These are phyloP conservation scores for Colletotrichum karsti DNA, from an alignment of 2,329 filamentous ascomycete species.

Conservation along the genomic window DNA sequence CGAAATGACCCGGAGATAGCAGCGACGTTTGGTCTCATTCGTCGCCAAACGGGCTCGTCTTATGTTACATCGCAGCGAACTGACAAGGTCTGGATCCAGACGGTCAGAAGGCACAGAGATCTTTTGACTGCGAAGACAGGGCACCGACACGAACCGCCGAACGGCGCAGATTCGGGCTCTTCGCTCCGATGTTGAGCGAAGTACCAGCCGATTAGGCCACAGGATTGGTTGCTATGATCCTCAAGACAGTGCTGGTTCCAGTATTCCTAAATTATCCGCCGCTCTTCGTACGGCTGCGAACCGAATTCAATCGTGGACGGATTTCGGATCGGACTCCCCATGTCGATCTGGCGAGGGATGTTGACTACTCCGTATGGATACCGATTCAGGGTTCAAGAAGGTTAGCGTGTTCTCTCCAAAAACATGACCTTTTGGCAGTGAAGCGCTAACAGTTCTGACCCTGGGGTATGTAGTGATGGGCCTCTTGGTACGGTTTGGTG, in stretches of 20 bases:
- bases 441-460: too few relatives aligned
- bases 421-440: too few relatives aligned
- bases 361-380: too few relatives aligned
- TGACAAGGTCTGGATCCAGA: not conserved
- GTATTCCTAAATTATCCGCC: not conserved
- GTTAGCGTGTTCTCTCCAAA: too few relatives aligned
- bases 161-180: not conserved
- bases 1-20: slow-evolving; percentile 2
- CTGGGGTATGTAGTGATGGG: too few relatives aligned
- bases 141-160: not conserved
- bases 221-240: not conserved
- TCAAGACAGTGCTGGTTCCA: too few relatives aligned
- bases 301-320: not conserved
- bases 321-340: slow-evolving; percentile 9
- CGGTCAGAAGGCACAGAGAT: not conserved
- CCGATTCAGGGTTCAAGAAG: too few relatives aligned
- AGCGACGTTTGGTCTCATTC: not conserved
- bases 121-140: not conserved
- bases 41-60: not conserved
- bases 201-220: not conserved
- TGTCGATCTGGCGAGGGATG: not conserved
- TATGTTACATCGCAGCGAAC: not conserved
- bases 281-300: not conserved
- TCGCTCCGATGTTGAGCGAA: not conserved
- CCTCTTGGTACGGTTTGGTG: not conserved